These are phyloP conservation scores for Plenodomus lindquistii DNA, from an alignment of 2,329 filamentous ascomycete genomes.

Conservation along the genomic window DNA sequence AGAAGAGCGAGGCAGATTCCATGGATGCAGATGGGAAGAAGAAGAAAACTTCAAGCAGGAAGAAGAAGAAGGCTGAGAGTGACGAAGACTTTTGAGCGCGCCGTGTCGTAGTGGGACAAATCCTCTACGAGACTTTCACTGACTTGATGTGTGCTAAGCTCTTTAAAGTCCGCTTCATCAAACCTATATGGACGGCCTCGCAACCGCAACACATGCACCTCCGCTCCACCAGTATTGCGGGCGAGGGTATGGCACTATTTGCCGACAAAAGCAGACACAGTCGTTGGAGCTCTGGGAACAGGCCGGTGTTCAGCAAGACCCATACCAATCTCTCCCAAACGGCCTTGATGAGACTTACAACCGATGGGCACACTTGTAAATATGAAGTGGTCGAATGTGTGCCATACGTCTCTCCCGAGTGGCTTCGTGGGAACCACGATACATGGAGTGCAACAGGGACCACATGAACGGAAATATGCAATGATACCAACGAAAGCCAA, in stretches of 20 bases:
- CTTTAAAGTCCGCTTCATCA: not conserved
- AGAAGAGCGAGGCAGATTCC: conserved; percentile 53
- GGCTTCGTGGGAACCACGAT: not conserved
- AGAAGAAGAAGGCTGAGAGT: conserved; percentile 45
- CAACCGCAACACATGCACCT: not conserved
- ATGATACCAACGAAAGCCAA: conserved; percentile 9
- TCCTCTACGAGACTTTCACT: not conserved
- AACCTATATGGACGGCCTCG: not conserved
- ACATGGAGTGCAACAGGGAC: not conserved
- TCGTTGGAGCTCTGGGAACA: not conserved
- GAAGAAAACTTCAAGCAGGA: conserved; percentile 46
- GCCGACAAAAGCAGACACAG: not conserved
- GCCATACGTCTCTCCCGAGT: not conserved
- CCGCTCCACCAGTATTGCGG: not conserved
- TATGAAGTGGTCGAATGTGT: not conserved
- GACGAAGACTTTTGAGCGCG: conserved; percentile 40
- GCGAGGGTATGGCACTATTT: not conserved
- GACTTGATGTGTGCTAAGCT: not conserved
- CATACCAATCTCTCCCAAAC: not conserved
- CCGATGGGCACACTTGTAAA: not conserved
- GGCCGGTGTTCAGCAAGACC: not conserved
- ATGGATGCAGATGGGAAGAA: conserved; percentile 50
- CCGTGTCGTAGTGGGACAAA: not conserved
- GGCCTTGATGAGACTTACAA: not conserved
- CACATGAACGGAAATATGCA: not conserved